Conservation (phyloP, 176 grass and related monocot species). For the Oryza rufipogon region DNA sequence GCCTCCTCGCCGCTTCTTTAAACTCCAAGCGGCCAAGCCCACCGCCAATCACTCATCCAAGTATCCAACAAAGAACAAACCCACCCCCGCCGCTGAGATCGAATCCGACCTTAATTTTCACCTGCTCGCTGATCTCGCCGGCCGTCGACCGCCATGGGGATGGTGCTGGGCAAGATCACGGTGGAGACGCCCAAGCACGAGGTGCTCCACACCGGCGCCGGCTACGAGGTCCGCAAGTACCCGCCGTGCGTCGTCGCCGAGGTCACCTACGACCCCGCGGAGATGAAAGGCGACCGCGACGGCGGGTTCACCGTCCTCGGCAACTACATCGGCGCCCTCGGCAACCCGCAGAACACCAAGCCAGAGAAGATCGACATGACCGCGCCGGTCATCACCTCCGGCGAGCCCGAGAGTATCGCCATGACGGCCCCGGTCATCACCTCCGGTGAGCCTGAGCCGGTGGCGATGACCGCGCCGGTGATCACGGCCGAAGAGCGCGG, state of each 20-base stretch:
- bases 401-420: constrained; percentile 52
- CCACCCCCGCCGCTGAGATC: background rate
- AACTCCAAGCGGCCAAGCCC: background rate
- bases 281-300: constrained; percentile 63
- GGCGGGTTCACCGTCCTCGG: constrained; percentile 81
- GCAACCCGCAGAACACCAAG: constrained; percentile 74
- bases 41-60: background rate
- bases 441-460: constrained; percentile 45
- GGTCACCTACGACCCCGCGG: constrained; percentile 82
- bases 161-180: constrained; percentile 79
- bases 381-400: constrained; percentile 70
- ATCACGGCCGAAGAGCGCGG: constrained; percentile 48
- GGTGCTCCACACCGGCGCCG: constrained; percentile 64
- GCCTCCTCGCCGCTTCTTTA: constrained; percentile 38
- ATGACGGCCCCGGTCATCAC: constrained; percentile 93
- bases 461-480: constrained; percentile 72
- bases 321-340: constrained; percentile 86
- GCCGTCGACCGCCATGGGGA: constrained; percentile 54
- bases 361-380: constrained; percentile 91
- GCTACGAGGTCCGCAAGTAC: constrained; percentile 94
- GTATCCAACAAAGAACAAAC: background rate
- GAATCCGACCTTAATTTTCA: background rate
- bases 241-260: constrained; percentile 68
- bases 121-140: background rate
- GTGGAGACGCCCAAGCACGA: constrained; percentile 93